Conservation (phyloP, 495 filamentous ascomycete genomes). For the Oidiodendron maius region DNA sequence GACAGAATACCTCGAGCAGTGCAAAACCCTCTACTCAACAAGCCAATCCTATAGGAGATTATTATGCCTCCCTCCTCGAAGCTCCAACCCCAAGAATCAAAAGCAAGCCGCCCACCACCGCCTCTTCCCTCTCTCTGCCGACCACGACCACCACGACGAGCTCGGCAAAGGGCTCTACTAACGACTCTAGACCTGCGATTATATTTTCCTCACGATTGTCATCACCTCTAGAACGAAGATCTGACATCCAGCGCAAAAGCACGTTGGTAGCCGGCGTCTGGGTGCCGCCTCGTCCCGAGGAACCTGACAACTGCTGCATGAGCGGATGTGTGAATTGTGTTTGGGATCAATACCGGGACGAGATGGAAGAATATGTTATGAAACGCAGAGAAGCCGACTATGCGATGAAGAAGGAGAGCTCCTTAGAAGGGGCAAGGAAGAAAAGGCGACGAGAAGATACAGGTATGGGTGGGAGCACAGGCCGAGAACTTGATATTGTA, state of each 20-base stretch:
- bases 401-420: slow-evolving; percentile 28
- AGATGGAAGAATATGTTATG: slow-evolving; percentile 80
- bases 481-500: slow-evolving; percentile 24
- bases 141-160: not conserved
- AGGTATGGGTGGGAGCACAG: slow-evolving; percentile 44
- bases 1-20: slow-evolving; percentile 5
- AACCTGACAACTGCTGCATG: slow-evolving; percentile 99
- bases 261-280: slow-evolving; percentile 69
- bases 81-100: slow-evolving; percentile 6
- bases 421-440: slow-evolving; percentile 18
- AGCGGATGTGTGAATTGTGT: slow-evolving; percentile 96
- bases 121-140: slow-evolving; percentile 5
- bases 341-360: slow-evolving; percentile 87
- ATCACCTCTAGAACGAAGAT: slow-evolving; percentile 43
- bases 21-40: slow-evolving; percentile 18
- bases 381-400: slow-evolving; percentile 50
- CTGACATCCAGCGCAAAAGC: slow-evolving; percentile 50
- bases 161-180: not conserved
- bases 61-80: slow-evolving; percentile 21
- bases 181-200: slow-evolving; percentile 8
- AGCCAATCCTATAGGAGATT: slow-evolving; percentile 22
- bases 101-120: slow-evolving; percentile 14
- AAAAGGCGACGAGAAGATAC: slow-evolving; percentile 20
- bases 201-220: slow-evolving; percentile 21
- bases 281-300: slow-evolving; percentile 76